Evolutionary conservation across 805 yeast species (phyloP).

Genomic region (Henningerozyma blattae): DNA sequence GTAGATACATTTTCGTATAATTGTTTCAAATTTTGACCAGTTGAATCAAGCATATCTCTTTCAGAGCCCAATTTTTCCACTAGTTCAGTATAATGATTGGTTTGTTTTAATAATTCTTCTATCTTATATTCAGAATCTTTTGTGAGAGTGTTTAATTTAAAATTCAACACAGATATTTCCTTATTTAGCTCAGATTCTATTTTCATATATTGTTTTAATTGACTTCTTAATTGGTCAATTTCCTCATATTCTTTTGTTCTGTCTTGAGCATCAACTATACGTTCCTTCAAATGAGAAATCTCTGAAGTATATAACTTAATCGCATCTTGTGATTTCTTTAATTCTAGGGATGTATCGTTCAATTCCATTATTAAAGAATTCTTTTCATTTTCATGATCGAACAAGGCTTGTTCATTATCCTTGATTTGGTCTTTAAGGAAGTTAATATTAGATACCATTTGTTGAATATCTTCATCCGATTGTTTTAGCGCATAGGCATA

Average conservation of each 20-base stretch:
- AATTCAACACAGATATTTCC: slow-evolving; percentile 47
- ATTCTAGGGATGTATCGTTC: slow-evolving; percentile 43
- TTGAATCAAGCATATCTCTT: slow-evolving; percentile 30
- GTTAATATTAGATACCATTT: slow-evolving; percentile 40
- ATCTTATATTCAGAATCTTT: slow-evolving; percentile 28
- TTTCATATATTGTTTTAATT: slow-evolving; percentile 42
- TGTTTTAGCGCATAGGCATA: slow-evolving; percentile 33
- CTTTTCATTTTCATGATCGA: slow-evolving; percentile 40
- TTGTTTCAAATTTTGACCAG: slow-evolving; percentile 35
- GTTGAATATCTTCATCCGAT: slow-evolving; percentile 40
- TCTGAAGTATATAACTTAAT: slow-evolving; percentile 45
- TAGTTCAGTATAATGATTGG: slow-evolving; percentile 29
- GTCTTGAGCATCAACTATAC: slow-evolving; percentile 29
- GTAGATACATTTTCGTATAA: slow-evolving; percentile 33
- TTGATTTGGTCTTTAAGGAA: slow-evolving; percentile 40
- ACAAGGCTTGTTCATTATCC: slow-evolving; percentile 41
- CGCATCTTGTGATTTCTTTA: slow-evolving; percentile 36
- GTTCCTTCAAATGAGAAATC: slow-evolving; percentile 37
- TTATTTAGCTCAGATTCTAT: slow-evolving; percentile 57
- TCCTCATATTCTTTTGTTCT: slow-evolving; percentile 39
- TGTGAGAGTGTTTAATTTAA: slow-evolving; percentile 45
- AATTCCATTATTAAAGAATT: slow-evolving; percentile 42
- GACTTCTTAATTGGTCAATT: slow-evolving; percentile 39
- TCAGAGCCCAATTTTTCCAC: slow-evolving; percentile 31
- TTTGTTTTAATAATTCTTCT: slow-evolving; percentile 30